These are phyloP conservation scores for Coemansia sp. DNA, from an alignment of 192 early-diverging fungal species.

Conservation along the genomic window DNA sequence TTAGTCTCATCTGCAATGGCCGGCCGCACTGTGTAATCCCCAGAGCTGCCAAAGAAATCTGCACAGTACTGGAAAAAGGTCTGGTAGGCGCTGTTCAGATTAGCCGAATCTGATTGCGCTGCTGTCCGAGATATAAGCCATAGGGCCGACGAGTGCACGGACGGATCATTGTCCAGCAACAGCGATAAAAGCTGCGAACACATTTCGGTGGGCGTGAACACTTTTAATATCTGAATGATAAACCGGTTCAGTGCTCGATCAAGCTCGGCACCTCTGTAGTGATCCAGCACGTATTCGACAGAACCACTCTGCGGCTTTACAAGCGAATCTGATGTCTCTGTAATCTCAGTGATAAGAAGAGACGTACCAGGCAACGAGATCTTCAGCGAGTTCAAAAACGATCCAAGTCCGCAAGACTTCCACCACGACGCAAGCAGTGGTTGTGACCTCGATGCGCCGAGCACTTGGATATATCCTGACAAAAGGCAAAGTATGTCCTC, in stretches of 20 bases:
- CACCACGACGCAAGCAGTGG: conserved; percentile 28
- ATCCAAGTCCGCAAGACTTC: conserved; percentile 19
- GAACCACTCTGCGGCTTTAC: background rate
- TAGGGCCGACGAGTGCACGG: conserved; percentile 11
- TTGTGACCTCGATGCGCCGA: conserved; percentile 12
- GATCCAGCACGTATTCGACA: conserved; percentile 24
- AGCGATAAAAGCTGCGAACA: conserved; percentile 24
- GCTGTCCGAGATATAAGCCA: conserved; percentile 30
- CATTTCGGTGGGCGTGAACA: conserved; percentile 6
- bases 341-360: conserved; percentile 23
- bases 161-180: background rate
- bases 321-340: background rate
- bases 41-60: conserved; percentile 9
- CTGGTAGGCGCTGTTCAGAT: conserved; percentile 7
- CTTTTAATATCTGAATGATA: conserved; percentile 1
- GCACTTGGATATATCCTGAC: conserved; percentile 11
- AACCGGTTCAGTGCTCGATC: conserved; percentile 19
- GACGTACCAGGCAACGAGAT: conserved; percentile 39
- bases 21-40: background rate
- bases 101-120: background rate
- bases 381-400: conserved; percentile 23
- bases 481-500: conserved; percentile 24
- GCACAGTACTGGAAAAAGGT: conserved; percentile 32
- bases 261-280: conserved; percentile 17
- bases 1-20: background rate